Percentiles rank a stretch among this genome's conserved stretches.
phyloP scores from a whole-genome alignment of 2,329 filamentous ascomycete species.

The Oidium heveae region DNA sequence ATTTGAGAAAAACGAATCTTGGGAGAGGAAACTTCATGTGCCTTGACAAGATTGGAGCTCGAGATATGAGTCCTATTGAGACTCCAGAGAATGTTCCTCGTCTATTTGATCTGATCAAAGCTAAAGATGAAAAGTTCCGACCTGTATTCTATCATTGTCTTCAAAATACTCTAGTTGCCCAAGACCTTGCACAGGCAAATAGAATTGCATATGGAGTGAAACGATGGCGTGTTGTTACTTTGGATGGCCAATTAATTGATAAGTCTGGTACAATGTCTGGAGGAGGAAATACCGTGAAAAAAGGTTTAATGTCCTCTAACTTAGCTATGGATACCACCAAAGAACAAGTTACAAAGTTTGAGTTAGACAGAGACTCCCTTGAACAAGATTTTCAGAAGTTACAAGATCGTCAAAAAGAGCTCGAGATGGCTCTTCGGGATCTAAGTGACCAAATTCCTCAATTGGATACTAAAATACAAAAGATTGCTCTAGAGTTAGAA shows the following conservation, averaged over 20 bases:
- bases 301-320: slow-evolving; percentile 91
- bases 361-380: slow-evolving; percentile 61
- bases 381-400: slow-evolving; percentile 67
- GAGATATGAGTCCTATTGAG: slow-evolving; percentile 54
- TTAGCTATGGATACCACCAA: slow-evolving; percentile 66
- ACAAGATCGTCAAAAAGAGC: slow-evolving; percentile 58
- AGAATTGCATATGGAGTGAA: slow-evolving; percentile 85
- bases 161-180: slow-evolving; percentile 82
- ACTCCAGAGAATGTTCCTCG: slow-evolving; percentile 84
- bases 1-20: slow-evolving; percentile 89
- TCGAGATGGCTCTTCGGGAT: slow-evolving; percentile 47
- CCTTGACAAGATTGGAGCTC: slow-evolving; percentile 58
- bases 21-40: slow-evolving; percentile 94
- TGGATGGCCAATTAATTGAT: slow-evolving; percentile 88
- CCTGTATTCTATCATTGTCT: slow-evolving; percentile 90
- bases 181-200: slow-evolving; percentile 84
- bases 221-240: slow-evolving; percentile 87
- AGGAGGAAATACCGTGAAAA: slow-evolving; percentile 73
- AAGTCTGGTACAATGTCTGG: slow-evolving; percentile 98
- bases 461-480: slow-evolving; percentile 76
- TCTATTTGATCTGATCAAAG: slow-evolving; percentile 74
- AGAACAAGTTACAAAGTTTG: slow-evolving; percentile 71
- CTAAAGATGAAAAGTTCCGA: slow-evolving; percentile 65
- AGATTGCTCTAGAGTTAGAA: slow-evolving; percentile 67
- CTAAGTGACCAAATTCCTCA: slow-evolving; percentile 57